A percentile compares a stretch with the other conserved stretches of the same genome.
phyloP scores from a whole-genome alignment of 495 filamentous ascomycete species.

The Monascus purpureus region DNA sequence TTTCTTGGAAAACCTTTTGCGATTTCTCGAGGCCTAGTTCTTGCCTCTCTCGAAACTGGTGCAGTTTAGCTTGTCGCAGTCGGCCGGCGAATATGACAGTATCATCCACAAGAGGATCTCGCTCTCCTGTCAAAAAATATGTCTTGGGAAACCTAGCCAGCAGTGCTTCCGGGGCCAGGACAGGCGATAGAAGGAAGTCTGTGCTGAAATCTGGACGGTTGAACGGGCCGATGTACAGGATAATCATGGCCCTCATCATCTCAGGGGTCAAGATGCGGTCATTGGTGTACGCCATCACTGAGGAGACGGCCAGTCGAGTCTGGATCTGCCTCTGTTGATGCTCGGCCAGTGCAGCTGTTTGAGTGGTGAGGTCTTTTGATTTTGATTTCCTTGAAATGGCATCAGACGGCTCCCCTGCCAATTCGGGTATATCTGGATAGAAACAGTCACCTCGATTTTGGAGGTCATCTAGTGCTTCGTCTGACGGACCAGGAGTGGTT shows the following conservation, averaged over 20 bases:
- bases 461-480: constrained; percentile 40
- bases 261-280: constrained; percentile 91
- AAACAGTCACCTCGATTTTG: constrained; percentile 25
- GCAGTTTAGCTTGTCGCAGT: constrained; percentile 66
- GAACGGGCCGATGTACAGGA: constrained; percentile 89
- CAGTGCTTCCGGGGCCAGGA: constrained; percentile 73
- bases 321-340: constrained; percentile 54
- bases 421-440: constrained; percentile 16
- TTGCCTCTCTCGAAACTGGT: constrained; percentile 44
- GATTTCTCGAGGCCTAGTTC: constrained; percentile 45
- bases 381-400: constrained; percentile 13
- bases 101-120: constrained; percentile 91
- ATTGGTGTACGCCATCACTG: constrained; percentile 96
- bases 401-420: constrained; percentile 14
- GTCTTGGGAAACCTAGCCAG: constrained; percentile 79
- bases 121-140: constrained; percentile 86
- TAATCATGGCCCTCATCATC: constrained; percentile 99
- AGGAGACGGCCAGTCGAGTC: constrained; percentile 79
- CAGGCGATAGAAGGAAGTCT: constrained; percentile 79
- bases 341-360: constrained; percentile 26
- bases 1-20: constrained; percentile 51
- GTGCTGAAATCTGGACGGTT: constrained; percentile 84
- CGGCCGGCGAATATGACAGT: constrained; percentile 91
- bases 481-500: constrained; percentile 51
- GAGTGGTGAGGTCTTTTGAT: constrained; percentile 11